A percentile compares a stretch with the other conserved stretches of the same genome.
These are phyloP conservation scores for Aureobasidium sp. DNA, from an alignment of 2,329 filamentous ascomycete species.

Conservation along the genomic window DNA sequence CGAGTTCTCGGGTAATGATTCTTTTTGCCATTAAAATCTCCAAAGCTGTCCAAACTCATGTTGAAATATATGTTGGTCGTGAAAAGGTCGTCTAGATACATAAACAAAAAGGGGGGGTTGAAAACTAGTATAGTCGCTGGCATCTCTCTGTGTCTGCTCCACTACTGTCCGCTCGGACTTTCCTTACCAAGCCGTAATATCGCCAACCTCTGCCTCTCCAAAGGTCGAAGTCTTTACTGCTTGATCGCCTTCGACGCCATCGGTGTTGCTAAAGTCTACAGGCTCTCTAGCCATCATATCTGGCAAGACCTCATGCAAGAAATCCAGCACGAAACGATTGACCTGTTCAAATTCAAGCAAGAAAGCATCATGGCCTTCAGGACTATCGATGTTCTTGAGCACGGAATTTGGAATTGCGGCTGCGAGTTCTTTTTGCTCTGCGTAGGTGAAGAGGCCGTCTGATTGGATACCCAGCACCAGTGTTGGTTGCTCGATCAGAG, in stretches of 20 bases:
- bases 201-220: conserved; percentile 90
- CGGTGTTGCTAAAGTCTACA: conserved; percentile 28
- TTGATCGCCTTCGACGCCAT: conserved; percentile 42
- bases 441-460: conserved; percentile 93
- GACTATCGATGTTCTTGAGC: conserved; percentile 81
- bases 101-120: not conserved
- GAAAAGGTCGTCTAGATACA: conserved; percentile 3
- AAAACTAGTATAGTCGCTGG: not conserved
- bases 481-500: conserved; percentile 77
- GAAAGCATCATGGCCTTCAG: conserved; percentile 95
- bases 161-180: not conserved
- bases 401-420: conserved; percentile 68
- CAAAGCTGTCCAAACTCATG: not conserved
- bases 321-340: conserved; percentile 76
- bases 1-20: not conserved
- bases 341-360: conserved; percentile 96
- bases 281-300: conserved; percentile 68
- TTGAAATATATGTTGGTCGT: conserved; percentile 6
- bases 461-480: conserved; percentile 91
- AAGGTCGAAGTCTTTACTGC: conserved; percentile 85
- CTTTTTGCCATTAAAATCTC: not conserved
- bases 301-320: conserved; percentile 73
- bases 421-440: conserved; percentile 89
- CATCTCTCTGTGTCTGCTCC: not conserved
- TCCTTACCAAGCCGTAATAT: conserved; percentile 90